Percentiles rank a stretch among this genome's conserved stretches.
These are phyloP conservation scores for Tetracentron sinense DNA, from an alignment of 164 flowering plant species.

Conservation along the genomic window DNA sequence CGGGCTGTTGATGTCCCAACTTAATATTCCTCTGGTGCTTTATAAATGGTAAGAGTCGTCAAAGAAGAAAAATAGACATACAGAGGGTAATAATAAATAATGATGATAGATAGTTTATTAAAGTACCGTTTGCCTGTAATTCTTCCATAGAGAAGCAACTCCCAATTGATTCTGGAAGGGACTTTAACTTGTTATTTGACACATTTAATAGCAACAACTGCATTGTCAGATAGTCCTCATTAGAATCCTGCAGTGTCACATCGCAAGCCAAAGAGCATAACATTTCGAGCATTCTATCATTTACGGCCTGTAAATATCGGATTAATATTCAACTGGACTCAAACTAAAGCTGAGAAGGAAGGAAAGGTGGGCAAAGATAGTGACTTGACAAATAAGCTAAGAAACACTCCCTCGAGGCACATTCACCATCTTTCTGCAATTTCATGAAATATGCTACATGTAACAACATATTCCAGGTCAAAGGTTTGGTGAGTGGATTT, in stretches of 20 bases:
- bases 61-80: neutral
- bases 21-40: neutral
- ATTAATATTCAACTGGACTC: too few species aligned
- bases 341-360: too few species aligned
- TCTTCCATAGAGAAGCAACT: conserved; percentile 93
- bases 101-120: neutral
- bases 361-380: too few species aligned
- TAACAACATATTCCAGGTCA: too few species aligned
- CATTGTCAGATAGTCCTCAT: conserved; percentile 28
- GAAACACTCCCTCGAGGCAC: too few species aligned
- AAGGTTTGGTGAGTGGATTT: too few species aligned
- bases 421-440: too few species aligned
- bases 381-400: too few species aligned
- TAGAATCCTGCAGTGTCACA: conserved; percentile 6
- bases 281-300: too few species aligned
- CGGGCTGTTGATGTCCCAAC: neutral
- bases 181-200: conserved; percentile 71
- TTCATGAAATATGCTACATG: too few species aligned
- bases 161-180: conserved; percentile 92
- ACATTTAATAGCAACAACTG: conserved; percentile 79
- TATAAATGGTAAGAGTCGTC: neutral
- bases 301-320: too few species aligned
- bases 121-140: conserved; percentile 83
- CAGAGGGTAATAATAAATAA: neutral
- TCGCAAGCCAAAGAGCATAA: conserved; percentile 1